phyloP scores from a whole-genome alignment of 2,329 filamentous ascomycete species.

The Beauveria caledonica region DNA sequence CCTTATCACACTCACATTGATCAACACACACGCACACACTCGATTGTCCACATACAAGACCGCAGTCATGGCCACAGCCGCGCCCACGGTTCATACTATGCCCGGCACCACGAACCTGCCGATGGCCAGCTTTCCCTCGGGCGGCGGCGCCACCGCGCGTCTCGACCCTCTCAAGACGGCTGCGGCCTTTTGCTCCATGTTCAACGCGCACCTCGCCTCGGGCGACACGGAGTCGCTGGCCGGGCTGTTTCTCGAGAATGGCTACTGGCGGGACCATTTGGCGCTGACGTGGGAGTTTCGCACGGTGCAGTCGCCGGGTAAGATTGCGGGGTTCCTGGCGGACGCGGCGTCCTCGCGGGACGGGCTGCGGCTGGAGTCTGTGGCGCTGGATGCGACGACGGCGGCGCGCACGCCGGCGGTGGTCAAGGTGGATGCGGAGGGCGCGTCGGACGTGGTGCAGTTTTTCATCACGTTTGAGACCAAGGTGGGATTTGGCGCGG shows the following conservation, averaged over 20 bases:
- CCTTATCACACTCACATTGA: background rate
- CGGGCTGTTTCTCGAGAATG: slow-evolving; percentile 27
- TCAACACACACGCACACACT: background rate
- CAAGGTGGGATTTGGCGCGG: slow-evolving; percentile 12
- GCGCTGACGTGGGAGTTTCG: slow-evolving; percentile 44
- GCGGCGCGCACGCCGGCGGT: background rate
- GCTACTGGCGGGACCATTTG: slow-evolving; percentile 48
- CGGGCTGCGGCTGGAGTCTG: slow-evolving; percentile 2
- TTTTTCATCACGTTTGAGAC: slow-evolving; percentile 16
- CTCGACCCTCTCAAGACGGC: slow-evolving; percentile 1
- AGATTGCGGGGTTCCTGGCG: slow-evolving; percentile 7
- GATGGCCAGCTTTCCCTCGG: background rate
- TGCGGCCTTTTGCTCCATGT: background rate
- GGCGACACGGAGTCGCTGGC: slow-evolving; percentile 15
- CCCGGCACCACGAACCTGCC: slow-evolving; percentile 9
- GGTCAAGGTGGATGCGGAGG: slow-evolving; percentile 10
- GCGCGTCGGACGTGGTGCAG: slow-evolving; percentile 13
- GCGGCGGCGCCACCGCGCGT: background rate
- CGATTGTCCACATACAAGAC: background rate
- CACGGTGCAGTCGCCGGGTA: slow-evolving; percentile 26
- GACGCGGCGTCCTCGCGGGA: slow-evolving; percentile 2
- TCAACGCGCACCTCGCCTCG: slow-evolving; percentile 8
- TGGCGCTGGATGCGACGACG: background rate
- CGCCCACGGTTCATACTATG: slow-evolving; percentile 9
- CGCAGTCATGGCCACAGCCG: background rate